Conservation (phyloP, 345 rosid species). For the Gossypium arboreum region DNA sequence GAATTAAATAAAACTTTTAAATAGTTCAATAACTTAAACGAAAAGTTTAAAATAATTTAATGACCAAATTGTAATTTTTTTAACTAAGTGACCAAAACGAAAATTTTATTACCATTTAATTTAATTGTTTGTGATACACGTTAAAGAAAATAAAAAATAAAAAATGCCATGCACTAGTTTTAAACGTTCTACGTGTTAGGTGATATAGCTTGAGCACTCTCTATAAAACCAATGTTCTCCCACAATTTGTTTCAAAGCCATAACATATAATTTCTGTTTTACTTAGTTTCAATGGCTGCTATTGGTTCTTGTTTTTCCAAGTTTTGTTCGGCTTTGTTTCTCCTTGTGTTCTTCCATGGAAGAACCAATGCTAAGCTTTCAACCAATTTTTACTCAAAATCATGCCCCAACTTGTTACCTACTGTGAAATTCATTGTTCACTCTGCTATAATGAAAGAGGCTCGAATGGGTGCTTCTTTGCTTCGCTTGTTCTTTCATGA, state of each 20-base stretch:
- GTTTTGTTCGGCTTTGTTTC: slow-evolving; percentile 26
- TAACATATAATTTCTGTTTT: neutral
- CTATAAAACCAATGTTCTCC: slow-evolving; percentile 37
- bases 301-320: slow-evolving; percentile 16
- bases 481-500: slow-evolving; percentile 90
- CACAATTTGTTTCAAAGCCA: slow-evolving; percentile 14
- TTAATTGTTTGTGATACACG: neutral
- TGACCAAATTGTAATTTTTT: too few species aligned
- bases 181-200: slow-evolving; percentile 56
- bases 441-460: slow-evolving; percentile 51
- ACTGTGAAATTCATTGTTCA: slow-evolving; percentile 45
- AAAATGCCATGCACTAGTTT: slow-evolving; percentile 23
- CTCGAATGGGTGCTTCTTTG: slow-evolving; percentile 77
- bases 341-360: slow-evolving; percentile 28
- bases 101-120: too few species aligned
- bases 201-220: neutral
- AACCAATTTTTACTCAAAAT: slow-evolving; percentile 50
- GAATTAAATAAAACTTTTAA: too few species aligned
- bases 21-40: too few species aligned
- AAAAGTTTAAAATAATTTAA: too few species aligned
- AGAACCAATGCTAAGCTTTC: slow-evolving; percentile 66
- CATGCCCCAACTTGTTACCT: slow-evolving; percentile 56
- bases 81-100: neutral
- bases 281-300: slow-evolving; percentile 25
- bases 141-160: neutral